phyloP scores from a whole-genome alignment of 768 basidiomycete genomes.

The Cystobasidium ongulense region DNA sequence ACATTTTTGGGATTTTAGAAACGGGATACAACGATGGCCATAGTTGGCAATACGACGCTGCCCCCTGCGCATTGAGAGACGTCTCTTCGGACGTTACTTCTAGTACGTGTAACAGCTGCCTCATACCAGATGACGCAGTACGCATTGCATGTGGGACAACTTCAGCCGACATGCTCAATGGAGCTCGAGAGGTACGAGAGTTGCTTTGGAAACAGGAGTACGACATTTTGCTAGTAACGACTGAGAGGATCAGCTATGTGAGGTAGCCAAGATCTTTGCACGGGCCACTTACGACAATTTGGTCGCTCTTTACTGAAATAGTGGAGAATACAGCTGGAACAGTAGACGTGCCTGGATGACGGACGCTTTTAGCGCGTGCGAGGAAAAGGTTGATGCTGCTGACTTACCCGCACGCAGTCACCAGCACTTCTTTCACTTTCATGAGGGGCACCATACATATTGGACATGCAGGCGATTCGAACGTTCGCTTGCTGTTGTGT shows the following conservation, averaged over 20 bases:
- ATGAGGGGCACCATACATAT: conserved; percentile 9
- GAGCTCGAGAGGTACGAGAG: conserved; percentile 4
- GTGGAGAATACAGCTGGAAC: conserved; percentile 5
- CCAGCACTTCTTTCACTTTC: conserved; percentile 3
- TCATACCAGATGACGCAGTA: not conserved
- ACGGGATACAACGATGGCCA: no score
- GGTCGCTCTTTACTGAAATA: not conserved
- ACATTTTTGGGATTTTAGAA: no score
- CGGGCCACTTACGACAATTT: conserved; percentile 15
- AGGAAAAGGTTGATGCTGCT: not conserved
- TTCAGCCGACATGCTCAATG: not conserved
- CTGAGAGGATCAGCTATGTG: not conserved
- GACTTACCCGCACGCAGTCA: conserved; percentile 27
- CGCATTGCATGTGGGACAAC: not conserved
- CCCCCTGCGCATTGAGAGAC: no score
- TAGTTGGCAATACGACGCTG: no score
- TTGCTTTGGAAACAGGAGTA: conserved; percentile 8
- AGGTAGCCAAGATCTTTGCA: not conserved
- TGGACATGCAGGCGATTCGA: conserved; percentile 16
- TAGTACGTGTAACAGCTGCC: no score
- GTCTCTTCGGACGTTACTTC: no score
- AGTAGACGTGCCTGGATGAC: conserved; percentile 4
- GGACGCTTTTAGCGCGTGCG: not conserved
- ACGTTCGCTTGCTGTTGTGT: not conserved
- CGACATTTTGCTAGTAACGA: conserved; percentile 11